Percentiles rank a stretch among this genome's conserved stretches.
Evolutionary conservation across 495 filamentous ascomycete species (phyloP).

Genomic region (Glonium stellatum): DNA sequence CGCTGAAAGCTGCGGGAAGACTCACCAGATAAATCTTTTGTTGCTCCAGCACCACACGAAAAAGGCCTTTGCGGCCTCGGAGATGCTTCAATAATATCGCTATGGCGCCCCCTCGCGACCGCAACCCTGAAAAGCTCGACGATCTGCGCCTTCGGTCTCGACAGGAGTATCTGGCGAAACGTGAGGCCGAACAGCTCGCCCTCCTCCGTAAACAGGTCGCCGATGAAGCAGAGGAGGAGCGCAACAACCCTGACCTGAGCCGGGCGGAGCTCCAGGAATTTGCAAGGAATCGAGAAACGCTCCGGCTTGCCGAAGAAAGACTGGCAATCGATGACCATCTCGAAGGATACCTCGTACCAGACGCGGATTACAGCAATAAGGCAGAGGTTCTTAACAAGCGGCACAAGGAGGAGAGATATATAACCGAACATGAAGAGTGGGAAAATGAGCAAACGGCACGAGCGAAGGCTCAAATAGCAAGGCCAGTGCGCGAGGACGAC

Average conservation of each 20-base stretch:
- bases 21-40: no score
- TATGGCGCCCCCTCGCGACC: constrained; percentile 14
- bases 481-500: constrained; percentile 68
- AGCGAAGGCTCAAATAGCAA: constrained; percentile 78
- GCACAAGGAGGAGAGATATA: constrained; percentile 80
- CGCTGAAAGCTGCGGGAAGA: no score
- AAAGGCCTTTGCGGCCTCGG: no score
- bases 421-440: constrained; percentile 96
- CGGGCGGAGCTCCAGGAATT: constrained; percentile 83
- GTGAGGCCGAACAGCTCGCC: constrained; percentile 77
- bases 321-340: constrained; percentile 82
- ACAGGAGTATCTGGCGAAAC: constrained; percentile 89
- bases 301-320: constrained; percentile 82
- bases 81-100: no score
- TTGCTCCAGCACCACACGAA: no score
- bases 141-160: constrained; percentile 76
- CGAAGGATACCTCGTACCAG: constrained; percentile 90
- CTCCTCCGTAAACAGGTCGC: constrained; percentile 84
- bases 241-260: constrained; percentile 67
- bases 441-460: constrained; percentile 85
- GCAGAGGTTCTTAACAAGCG: constrained; percentile 89
- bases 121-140: constrained; percentile 42
- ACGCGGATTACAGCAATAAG: constrained; percentile 81
- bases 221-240: constrained; percentile 78
- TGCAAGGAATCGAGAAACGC: constrained; percentile 77